A percentile compares a stretch with the other conserved stretches of the same genome.
These are phyloP conservation scores for Phialophora verrucosa DNA, from an alignment of 2,329 filamentous ascomycete genomes.

Conservation along the genomic window DNA sequence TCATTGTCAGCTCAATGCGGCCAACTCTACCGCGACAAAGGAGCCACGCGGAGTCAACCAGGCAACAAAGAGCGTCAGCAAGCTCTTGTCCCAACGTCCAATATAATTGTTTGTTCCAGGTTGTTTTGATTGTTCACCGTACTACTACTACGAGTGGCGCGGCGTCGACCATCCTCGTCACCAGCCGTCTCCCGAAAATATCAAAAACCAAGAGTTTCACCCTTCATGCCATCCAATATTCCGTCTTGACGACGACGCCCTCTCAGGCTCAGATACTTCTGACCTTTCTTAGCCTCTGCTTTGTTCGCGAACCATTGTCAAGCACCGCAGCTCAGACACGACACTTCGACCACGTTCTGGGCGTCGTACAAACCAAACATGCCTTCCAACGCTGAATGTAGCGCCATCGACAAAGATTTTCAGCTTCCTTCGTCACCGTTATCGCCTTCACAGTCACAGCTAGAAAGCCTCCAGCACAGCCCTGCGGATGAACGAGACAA, in stretches of 20 bases:
- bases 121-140: background rate
- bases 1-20: background rate
- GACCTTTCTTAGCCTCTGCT: background rate
- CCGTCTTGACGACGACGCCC: background rate
- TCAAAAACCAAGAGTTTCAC: background rate
- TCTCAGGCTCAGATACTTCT: background rate
- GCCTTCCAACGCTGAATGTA: background rate
- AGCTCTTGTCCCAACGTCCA: background rate
- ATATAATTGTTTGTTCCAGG: background rate
- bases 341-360: background rate
- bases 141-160: background rate
- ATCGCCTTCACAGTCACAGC: background rate
- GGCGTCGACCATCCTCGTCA: background rate
- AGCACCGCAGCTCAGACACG: background rate
- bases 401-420: background rate
- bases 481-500: background rate
- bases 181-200: background rate
- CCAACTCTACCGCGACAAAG: background rate
- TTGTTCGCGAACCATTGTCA: background rate
- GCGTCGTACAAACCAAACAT: background rate
- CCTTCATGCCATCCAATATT: background rate
- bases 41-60: background rate
- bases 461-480: background rate
- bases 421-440: background rate
- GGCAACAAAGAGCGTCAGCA: conserved; percentile 2